Base-by-base conservation (phyloP, 352 stramenopile genomes). In the Pythium coloratum region DNA sequence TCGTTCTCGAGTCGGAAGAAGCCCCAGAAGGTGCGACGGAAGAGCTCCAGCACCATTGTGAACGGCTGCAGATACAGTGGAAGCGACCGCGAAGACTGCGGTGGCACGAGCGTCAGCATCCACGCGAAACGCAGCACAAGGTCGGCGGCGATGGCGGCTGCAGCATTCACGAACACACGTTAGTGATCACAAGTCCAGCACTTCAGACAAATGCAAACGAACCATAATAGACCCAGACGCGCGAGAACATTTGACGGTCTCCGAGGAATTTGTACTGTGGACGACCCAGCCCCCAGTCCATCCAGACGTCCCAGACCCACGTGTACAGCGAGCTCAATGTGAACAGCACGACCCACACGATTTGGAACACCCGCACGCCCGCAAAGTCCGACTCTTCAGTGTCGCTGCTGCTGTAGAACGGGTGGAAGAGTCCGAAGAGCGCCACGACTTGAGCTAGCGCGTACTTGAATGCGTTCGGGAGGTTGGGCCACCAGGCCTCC, bases 391-490 rank as follows among this genome's bases (percentile, higher is more conserved):
- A 59, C 7, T 65, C 51, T 18, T 75, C 64, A 13, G 64, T 61
- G 1, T 70, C 65, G 26, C 69, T 62, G 33, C 71, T 69, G 28
- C 36, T 70, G 75, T 92, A 87, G 38, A 94, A 88, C 40, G 89
- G 89, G 56, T 96, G 89, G 62, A 96, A 94, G 34, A 95, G 64
- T 0, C 87, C 89, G 61, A 96, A 96, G 14, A 97, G 80, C 46
- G 88, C 77, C 3, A 97, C 84, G 28, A 95, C 82, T 55, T 96
- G 84, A 6, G 88, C 84, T 0, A 97, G 75, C 9, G 84, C 86
- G 75, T 99, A 99, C 76, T 99, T 99, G 71, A 94, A 89, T 26
- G 92, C 93, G 72, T 99, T 99, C 2, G 94, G 89, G 14, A 99
- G 78, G 69, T 98, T 96, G 3, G 97, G 96, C 76, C 95, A 98